Base-by-base conservation (phyloP, 1,139 yeast genomes). In the Insectozyma bohioensis region DNA sequence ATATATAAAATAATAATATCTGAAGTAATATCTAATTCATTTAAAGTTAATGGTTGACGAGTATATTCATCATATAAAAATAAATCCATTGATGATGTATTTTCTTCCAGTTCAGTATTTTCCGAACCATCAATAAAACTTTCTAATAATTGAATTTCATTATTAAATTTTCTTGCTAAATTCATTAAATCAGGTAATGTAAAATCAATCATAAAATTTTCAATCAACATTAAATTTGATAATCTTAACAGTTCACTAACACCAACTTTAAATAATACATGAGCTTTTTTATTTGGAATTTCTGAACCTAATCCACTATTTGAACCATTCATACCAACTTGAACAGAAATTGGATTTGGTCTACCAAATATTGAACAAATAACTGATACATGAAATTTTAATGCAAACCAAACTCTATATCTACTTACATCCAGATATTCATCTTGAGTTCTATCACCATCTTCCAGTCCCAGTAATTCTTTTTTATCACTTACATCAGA, bases 281-380 rank as follows among this genome's bases (percentile, higher is more conserved):
- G 60, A 3, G 63, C 60, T 26, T 47, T 49, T 16, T 52, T 49
- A 26, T 52, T 53, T 18, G 51, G 51, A 12, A 34, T 28, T 4
- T 14, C 25, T 22, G 12, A 20, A 11, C 34, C 31, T 20, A 28
- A 17, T 12, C 29, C 31, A 26, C 58, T 47, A 37, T 52, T 53
- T 31, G 63, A 45, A 2, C 65, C 60, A 10, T 53, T 47, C 19
- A 67, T 67, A 41, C 68, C 69, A 24, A 73, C 67, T 40, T 73
- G 69, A 35, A 74, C 65, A 9, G 76, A 68, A 5, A 75, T 73
- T 1, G 80, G 80, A 41, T 73, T 74, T 8, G 80, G 80, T 41
- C 80, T 56, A 4, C 80, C 80, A 23, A 75, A 54, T 5, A 73
- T 68, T 0, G 78, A 69, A 47, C 80, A 73, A 9, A 74, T 51